A percentile compares a stretch with the other conserved stretches of the same genome.
Conservation (phyloP, 768 basidiomycete genomes). For the Boletus patriciae region DNA sequence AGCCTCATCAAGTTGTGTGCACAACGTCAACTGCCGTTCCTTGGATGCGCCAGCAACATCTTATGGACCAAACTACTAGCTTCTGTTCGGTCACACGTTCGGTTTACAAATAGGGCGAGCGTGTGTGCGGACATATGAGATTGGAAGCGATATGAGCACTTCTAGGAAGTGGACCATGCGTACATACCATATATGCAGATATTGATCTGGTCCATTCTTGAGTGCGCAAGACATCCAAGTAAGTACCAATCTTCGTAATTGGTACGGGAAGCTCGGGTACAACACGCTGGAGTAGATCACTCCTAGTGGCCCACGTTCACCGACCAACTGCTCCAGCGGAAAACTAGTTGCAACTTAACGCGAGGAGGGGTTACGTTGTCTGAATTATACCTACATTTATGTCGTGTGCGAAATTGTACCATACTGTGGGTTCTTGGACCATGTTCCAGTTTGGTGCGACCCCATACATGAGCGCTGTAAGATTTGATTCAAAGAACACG, state of each 20-base stretch:
- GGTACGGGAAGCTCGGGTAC: not conserved
- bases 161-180: too few species aligned
- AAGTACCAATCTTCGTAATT: not conserved
- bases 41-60: not conserved
- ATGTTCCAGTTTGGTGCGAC: not conserved
- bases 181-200: not conserved
- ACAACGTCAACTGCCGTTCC: not conserved
- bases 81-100: not conserved
- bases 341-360: not conserved
- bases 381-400: not conserved
- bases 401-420: not conserved
- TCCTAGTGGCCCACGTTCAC: not conserved
- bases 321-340: not conserved
- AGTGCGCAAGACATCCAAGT: not conserved
- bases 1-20: constrained; percentile 19
- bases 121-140: too few species aligned
- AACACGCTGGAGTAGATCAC: not conserved
- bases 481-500: not conserved
- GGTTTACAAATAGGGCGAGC: too few species aligned
- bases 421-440: not conserved
- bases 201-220: not conserved
- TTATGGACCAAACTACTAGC: not conserved
- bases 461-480: too few species aligned
- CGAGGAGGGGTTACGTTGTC: not conserved
- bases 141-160: too few species aligned